Evolutionary conservation across 768 basidiomycete genomes (phyloP), one percentile per base, ranked within the genome.

Genomic region (Gelatoporia subvermispora): DNA sequence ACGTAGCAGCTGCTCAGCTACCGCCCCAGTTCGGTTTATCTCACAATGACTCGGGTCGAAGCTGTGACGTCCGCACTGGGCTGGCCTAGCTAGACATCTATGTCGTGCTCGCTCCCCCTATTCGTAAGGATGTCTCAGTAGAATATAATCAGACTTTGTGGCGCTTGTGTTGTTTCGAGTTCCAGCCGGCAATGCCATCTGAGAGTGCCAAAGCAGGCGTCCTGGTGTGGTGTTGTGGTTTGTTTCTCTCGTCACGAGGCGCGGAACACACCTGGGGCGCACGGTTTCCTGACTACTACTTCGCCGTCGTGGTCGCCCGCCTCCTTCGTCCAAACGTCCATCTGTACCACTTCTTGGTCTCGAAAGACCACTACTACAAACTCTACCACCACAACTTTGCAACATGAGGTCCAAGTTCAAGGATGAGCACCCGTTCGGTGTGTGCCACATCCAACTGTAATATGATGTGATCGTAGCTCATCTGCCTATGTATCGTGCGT

Each of bases 391-490:
- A 39, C 39, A 4, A 35, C 37, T 39, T 21, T 3, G 45, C 60
- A 73, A 54, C 50, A 92, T 92, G 89, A 82, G 89, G 70, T 92
- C 91, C 65, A 93, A 93, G 73, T 94, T 94, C 77, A 94, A 93
- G 84, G 95, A 97, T 72, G 95, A 98, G 72, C 95, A 99, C 70
- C 92, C 92, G 53, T 98, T 97, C 67, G 95, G 95, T 95, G 45
- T 60, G 84, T 73, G 36, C 42, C 60, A 57, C 62, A 59, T 55
- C 36, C 55, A 50, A 52, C 60, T 28, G 34, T 48, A 53, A 51
- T 53, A 39, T 45, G n/a, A n/a, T n/a, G 35, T 51, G 56, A 56
- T 66, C 67, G 62, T 51, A 54, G 62, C 64, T 72, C 63, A 73
- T 68, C 58, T 50, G 50, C 59, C 60, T 41, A 51, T 46, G 54